Evolutionary conservation across 2,329 filamentous ascomycete species (phyloP), one percentile per base, ranked within the genome.

Genomic region (Trichothecium roseum): DNA sequence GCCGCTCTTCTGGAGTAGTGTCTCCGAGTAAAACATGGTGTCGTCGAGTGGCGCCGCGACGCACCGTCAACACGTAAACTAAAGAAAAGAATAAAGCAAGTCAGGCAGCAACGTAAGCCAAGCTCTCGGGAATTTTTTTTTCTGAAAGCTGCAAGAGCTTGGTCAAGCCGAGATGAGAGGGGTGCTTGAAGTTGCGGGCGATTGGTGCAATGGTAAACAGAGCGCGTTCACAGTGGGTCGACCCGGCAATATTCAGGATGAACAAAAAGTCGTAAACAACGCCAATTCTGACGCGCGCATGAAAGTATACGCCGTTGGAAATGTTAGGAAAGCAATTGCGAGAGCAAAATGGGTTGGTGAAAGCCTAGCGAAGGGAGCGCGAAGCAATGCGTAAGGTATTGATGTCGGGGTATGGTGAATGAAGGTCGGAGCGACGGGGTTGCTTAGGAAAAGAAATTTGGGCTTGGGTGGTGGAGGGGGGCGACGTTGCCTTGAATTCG

Each of bases 11-110:
- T 88, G 87, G 51, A 98, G 76, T 40, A 98, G 76, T 37, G 86
- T 87, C 68, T 94, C 87, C 36, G 91, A 94, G 62, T 95, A 96
- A 65, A 98, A 98, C 91, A 98, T 98, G 57, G 54, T 65, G 63
- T 38, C 45, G 46, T 41, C 42, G 49, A 46, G 45, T 44, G 45
- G 46, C 40, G 47, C 50, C 46, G 47, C 47, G 51, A 49, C 46
- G 47, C 18, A 24, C 30, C 16, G n/a, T 32, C 16, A 13, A 13
- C 30, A 17, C 15, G 14, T 16, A 16, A 12, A 16, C 16, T 18
- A 12, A 18, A 7, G 13, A 32, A 18, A 18, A 17, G 8, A 17
- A 24, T 24, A 6, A 24, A 24, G 20, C 20, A 24, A 24, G 10
- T 24, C 20, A 6, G 10, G 10, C 6, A 24, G 20, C 6, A 24